Evolutionary conservation across 78 protist genomes (phyloP).

Genomic region (Chrysochromulina tobinii): DNA sequence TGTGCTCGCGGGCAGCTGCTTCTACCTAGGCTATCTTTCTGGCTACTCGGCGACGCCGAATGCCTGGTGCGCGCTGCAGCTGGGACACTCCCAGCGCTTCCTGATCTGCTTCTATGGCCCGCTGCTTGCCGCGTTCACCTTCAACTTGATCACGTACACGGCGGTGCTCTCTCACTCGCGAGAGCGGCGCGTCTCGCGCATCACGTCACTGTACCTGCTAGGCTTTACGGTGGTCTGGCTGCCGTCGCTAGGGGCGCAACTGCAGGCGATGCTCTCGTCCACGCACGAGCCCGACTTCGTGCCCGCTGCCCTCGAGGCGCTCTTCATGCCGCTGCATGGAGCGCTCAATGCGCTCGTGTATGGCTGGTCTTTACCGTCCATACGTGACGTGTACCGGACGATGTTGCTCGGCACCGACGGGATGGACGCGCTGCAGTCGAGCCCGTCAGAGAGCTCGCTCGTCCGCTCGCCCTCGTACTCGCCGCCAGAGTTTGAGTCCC

Average conservation of each 20-base stretch:
- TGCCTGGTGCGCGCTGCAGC: background rate
- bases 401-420: background rate
- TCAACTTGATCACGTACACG: background rate
- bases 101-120: background rate
- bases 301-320: background rate
- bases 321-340: slow-evolving; percentile 9
- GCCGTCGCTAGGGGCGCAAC: background rate
- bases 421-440: too few relatives aligned
- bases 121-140: background rate
- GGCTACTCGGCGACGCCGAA: background rate
- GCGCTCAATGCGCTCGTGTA: slow-evolving; percentile 2
- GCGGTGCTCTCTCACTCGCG: background rate
- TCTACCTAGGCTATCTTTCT: background rate
- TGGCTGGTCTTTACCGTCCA: background rate
- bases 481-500: too few relatives aligned
- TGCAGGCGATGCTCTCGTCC: background rate
- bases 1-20: background rate
- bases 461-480: too few relatives aligned
- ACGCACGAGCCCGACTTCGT: background rate
- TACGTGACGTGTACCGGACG: background rate
- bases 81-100: background rate
- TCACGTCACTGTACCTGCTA: background rate
- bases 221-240: background rate
- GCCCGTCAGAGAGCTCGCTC: too few relatives aligned
- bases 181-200: background rate